Evolutionary conservation across 148 eudicot species (phyloP).

Genomic region (Silene latifolia): DNA sequence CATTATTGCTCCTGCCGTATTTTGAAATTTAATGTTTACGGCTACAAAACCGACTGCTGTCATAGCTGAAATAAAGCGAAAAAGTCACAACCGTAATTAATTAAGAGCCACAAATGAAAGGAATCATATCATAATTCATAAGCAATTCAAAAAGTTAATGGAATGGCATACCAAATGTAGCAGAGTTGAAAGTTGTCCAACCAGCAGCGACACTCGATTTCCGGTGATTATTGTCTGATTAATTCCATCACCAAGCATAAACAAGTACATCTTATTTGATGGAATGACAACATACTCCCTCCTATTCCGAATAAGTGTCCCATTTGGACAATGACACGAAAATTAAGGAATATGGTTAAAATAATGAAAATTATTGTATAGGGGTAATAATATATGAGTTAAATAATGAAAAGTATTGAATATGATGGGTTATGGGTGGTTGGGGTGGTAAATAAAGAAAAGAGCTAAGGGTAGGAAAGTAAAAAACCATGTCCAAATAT

Average conservation of each 20-base stretch:
- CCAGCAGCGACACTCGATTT: conserved; percentile 29
- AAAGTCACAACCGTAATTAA: not conserved
- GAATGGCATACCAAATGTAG: conserved; percentile 3
- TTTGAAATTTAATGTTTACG: conserved; percentile 27
- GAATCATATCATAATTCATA: too few relatives aligned
- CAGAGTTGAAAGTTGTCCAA: conserved; percentile 13
- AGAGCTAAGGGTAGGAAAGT: too few relatives aligned
- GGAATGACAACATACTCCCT: conserved; percentile 31
- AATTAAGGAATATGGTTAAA: too few relatives aligned
- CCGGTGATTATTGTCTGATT: conserved; percentile 35
- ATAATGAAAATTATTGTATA: too few relatives aligned
- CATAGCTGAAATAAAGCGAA: conserved; percentile 29
- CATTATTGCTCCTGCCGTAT: conserved; percentile 37
- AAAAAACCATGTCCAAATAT: too few relatives aligned
- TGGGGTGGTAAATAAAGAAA: too few relatives aligned
- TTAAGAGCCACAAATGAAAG: too few relatives aligned
- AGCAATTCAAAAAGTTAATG: not conserved
- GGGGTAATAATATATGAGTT: too few relatives aligned
- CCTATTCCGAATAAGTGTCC: too few relatives aligned
- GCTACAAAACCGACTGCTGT: conserved; percentile 26
- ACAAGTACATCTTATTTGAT: conserved; percentile 30
- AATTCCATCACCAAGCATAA: conserved; percentile 43
- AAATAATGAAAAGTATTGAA: too few relatives aligned
- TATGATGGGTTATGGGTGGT: too few relatives aligned
- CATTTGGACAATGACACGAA: too few relatives aligned